Percentiles rank a stretch among this genome's conserved stretches.
These are phyloP conservation scores for Sarcocystis neurona DNA, from an alignment of 169 alveolate species.

Conservation along the genomic window DNA sequence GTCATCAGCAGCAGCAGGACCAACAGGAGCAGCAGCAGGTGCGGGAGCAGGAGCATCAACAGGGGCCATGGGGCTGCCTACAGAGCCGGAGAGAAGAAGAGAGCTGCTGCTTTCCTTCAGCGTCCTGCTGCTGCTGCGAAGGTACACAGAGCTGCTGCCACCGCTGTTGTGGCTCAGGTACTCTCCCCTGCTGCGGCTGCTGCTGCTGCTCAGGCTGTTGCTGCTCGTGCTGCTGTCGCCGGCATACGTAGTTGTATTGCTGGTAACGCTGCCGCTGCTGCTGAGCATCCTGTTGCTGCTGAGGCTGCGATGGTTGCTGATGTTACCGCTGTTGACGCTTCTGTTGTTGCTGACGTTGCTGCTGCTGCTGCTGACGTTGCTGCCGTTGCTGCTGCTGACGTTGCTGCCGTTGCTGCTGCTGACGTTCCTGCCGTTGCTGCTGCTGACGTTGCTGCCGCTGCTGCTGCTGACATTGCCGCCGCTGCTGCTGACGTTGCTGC, in stretches of 20 bases:
- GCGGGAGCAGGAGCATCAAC: no score
- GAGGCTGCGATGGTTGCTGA: neutral
- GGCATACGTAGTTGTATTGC: neutral
- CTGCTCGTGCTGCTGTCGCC: neutral
- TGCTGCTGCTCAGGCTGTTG: neutral
- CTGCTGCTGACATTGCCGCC: neutral
- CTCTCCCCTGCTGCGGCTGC: neutral
- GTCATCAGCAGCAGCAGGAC: no score
- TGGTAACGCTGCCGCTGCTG: neutral
- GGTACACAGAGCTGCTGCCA: conserved; percentile 26
- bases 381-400: neutral
- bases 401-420: neutral
- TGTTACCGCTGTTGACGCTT: neutral
- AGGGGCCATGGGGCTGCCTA: no score
- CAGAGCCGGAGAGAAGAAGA: no score
- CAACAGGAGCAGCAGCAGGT: no score
- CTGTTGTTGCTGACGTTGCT: neutral
- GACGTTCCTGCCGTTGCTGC: neutral
- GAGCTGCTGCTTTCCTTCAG: no score
- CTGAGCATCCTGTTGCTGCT: neutral
- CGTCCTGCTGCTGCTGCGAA: no score
- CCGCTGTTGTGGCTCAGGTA: neutral
- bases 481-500: neutral
- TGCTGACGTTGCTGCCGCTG: neutral
- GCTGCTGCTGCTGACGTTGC: neutral